These are phyloP conservation scores for Flaveria brownii DNA, from an alignment of 129 eudicot species.

Conservation along the genomic window DNA sequence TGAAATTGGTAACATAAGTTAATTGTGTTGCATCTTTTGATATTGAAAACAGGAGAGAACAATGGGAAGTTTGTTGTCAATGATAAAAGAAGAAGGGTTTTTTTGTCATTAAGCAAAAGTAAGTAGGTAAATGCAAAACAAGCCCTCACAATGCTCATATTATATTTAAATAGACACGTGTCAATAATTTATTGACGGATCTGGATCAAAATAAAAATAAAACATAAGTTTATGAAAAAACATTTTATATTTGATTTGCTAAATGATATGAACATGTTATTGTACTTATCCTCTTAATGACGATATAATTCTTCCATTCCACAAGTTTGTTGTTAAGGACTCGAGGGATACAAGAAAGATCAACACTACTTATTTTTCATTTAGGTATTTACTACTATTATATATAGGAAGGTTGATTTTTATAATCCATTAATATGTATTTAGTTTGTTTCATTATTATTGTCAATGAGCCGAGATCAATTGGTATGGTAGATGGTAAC, in stretches of 20 bases:
- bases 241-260: constrained; percentile 6
- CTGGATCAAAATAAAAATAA: constrained; percentile 22
- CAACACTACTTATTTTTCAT: background rate
- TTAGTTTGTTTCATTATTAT: background rate
- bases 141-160: constrained; percentile 2
- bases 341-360: background rate
- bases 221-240: background rate
- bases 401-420: background rate
- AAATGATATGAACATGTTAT: background rate
- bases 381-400: background rate
- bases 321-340: background rate
- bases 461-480: too few relatives aligned
- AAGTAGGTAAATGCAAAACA: background rate
- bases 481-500: too few relatives aligned
- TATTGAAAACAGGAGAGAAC: background rate
- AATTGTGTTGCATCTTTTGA: background rate
- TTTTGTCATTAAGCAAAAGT: constrained; percentile 11
- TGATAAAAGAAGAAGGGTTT: background rate
- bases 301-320: background rate
- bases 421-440: background rate
- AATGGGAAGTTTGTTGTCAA: background rate
- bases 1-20: too few relatives aligned
- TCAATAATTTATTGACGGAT: constrained; percentile 22
- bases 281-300: background rate
- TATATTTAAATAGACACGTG: constrained; percentile 20